Percentiles rank a stretch among this genome's conserved stretches.
These are phyloP conservation scores for Suillus fuscotomentosus DNA, from an alignment of 768 basidiomycete genomes.

Conservation along the genomic window DNA sequence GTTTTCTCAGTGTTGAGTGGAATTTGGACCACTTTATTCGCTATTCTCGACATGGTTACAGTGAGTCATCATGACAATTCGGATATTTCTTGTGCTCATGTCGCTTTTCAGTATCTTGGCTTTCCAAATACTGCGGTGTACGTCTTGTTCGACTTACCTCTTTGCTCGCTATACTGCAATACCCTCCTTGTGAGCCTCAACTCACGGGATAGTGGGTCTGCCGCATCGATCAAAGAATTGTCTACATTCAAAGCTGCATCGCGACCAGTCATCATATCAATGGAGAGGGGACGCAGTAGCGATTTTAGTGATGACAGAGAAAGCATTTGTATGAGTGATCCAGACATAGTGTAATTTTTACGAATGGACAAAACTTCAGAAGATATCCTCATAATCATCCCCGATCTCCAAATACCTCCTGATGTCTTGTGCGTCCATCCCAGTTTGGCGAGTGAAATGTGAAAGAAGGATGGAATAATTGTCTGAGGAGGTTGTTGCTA, in stretches of 20 bases:
- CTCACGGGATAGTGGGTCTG: slow-evolving; percentile 13
- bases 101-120: background rate
- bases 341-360: background rate
- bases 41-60: background rate
- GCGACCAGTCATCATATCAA: background rate
- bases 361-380: slow-evolving; percentile 18
- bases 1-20: background rate
- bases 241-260: background rate
- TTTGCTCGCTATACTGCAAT: slow-evolving; percentile 33
- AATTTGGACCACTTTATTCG: background rate
- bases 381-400: slow-evolving; percentile 79
- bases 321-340: background rate
- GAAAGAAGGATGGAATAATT: slow-evolving; percentile 67
- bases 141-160: slow-evolving; percentile 27
- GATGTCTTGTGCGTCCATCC: slow-evolving; percentile 59
- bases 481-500: slow-evolving; percentile 38
- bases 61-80: background rate
- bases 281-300: background rate
- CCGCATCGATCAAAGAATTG: background rate
- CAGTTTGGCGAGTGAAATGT: slow-evolving; percentile 63
- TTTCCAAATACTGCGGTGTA: slow-evolving; percentile 23
- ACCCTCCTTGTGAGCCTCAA: slow-evolving; percentile 33
- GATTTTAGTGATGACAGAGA: background rate
- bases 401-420: slow-evolving; percentile 63
- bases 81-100: background rate